Conservation (phyloP, 192 early-diverging fungal species). For the Geranomyces michiganensis region DNA sequence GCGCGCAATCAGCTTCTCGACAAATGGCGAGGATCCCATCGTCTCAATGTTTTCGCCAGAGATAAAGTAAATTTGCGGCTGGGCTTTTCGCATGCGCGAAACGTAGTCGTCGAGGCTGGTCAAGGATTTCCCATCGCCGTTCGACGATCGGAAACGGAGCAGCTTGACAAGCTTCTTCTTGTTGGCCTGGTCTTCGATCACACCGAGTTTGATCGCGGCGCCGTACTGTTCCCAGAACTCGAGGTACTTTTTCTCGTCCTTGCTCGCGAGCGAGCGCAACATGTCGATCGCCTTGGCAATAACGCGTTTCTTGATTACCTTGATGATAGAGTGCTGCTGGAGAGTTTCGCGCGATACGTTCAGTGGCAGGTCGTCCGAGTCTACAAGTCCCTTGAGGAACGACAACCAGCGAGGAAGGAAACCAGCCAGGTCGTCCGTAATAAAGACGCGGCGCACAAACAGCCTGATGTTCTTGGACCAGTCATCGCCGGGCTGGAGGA, state of each 20-base stretch:
- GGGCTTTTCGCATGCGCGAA: conserved; percentile 83
- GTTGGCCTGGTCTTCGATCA: conserved; percentile 78
- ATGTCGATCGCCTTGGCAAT: conserved; percentile 85
- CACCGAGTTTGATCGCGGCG: conserved; percentile 81
- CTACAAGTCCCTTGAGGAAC: conserved; percentile 94
- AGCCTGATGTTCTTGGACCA: conserved; percentile 76
- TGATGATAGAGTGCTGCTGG: conserved; percentile 82
- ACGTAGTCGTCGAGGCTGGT: conserved; percentile 80
- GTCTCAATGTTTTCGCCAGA: conserved; percentile 72
- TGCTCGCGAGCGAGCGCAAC: conserved; percentile 66
- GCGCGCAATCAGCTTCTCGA: conserved; percentile 84
- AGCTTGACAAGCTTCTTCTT: conserved; percentile 78
- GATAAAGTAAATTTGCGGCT: conserved; percentile 88
- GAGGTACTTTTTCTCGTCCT: conserved; percentile 48
- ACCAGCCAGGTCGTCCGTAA: conserved; percentile 85
- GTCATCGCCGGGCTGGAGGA: conserved; percentile 48
- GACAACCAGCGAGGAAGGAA: conserved; percentile 89
- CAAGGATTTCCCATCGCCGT: conserved; percentile 33
- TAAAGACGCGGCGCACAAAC: conserved; percentile 95
- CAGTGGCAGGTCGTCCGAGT: conserved; percentile 96
- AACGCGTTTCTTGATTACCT: conserved; percentile 84
- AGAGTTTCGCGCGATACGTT: conserved; percentile 98
- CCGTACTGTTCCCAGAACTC: conserved; percentile 77
- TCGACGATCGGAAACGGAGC: conserved; percentile 54
- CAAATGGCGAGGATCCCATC: conserved; percentile 83